These are phyloP conservation scores for Arthrobotrys sphaeroides DNA, from an alignment of 2,329 filamentous ascomycete genomes.

Conservation along the genomic window DNA sequence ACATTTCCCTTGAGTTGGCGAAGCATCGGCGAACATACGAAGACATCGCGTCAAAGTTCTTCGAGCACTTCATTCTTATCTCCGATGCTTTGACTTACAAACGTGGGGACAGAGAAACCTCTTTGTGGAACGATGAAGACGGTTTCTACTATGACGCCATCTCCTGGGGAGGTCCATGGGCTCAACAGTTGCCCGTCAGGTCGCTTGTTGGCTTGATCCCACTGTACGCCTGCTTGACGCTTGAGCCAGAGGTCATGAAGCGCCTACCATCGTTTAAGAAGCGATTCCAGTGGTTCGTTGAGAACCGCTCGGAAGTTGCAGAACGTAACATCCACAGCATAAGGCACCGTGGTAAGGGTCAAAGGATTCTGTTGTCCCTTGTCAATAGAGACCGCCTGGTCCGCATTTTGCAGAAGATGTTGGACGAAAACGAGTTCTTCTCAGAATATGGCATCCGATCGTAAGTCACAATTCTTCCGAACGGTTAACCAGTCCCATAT, in stretches of 20 bases:
- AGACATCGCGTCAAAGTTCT: slow-evolving; percentile 88
- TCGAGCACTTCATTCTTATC: slow-evolving; percentile 98
- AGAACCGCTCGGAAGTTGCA: slow-evolving; percentile 84
- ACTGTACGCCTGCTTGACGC: slow-evolving; percentile 87
- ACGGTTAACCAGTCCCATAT: not conserved
- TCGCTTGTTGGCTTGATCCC: slow-evolving; percentile 94
- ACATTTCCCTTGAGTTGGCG: slow-evolving; percentile 92
- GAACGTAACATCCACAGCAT: slow-evolving; percentile 96
- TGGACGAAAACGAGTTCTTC: slow-evolving; percentile 92
- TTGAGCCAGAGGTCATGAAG: slow-evolving; percentile 93
- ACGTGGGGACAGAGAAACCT: slow-evolving; percentile 72
- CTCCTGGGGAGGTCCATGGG: slow-evolving; percentile 92
- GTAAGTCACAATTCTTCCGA: slow-evolving; percentile 39
- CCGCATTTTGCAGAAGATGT: slow-evolving; percentile 88
- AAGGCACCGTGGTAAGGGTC: slow-evolving; percentile 85
- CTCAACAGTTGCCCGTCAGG: slow-evolving; percentile 88
- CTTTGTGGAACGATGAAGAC: slow-evolving; percentile 94
- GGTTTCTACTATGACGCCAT: slow-evolving; percentile 98
- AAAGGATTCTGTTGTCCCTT: slow-evolving; percentile 85
- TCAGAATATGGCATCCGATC: slow-evolving; percentile 90
- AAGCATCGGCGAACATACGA: slow-evolving; percentile 81
- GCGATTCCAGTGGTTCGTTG: slow-evolving; percentile 91
- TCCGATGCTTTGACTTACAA: slow-evolving; percentile 95
- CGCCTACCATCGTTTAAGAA: slow-evolving; percentile 92
- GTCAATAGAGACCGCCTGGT: slow-evolving; percentile 92